A percentile compares a stretch with the other conserved stretches of the same genome.
Evolutionary conservation across 78 protist species (phyloP).

Genomic region (Dictyostelium citrinum): DNA sequence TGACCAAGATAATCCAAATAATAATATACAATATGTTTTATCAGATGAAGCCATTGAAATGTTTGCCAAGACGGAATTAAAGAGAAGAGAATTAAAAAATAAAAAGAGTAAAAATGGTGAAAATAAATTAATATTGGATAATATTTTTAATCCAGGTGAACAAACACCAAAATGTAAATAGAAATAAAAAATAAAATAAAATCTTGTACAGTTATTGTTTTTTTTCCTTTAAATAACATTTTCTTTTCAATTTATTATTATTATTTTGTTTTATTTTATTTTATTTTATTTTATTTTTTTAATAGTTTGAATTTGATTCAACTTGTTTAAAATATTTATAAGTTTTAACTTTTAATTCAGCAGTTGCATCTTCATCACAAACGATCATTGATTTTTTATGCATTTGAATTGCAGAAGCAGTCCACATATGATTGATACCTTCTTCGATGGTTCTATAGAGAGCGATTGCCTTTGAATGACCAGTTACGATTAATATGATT

Average conservation of each 20-base stretch:
- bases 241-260: too few relatives aligned
- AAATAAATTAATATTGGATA: background rate
- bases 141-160: background rate
- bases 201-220: too few relatives aligned
- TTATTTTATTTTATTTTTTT: background rate
- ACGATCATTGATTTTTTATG: conserved; percentile 77
- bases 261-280: background rate
- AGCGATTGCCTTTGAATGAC: conserved; percentile 89
- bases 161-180: background rate
- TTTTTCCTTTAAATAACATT: too few relatives aligned
- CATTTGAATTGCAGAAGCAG: conserved; percentile 83
- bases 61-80: conserved; percentile 61
- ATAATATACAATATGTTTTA: conserved; percentile 24
- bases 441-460: conserved; percentile 83
- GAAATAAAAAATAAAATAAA: background rate
- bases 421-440: conserved; percentile 90
- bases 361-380: conserved; percentile 91
- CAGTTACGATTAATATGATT: conserved; percentile 87
- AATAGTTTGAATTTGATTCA: conserved; percentile 5
- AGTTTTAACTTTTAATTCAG: conserved; percentile 88
- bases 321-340: conserved; percentile 87
- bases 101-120: background rate
- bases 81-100: conserved; percentile 23
- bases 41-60: conserved; percentile 46
- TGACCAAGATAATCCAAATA: background rate